A percentile compares a stretch with the other conserved stretches of the same genome.
phyloP scores from a whole-genome alignment of 495 filamentous ascomycete species.

The Penicillium riverlandense region DNA sequence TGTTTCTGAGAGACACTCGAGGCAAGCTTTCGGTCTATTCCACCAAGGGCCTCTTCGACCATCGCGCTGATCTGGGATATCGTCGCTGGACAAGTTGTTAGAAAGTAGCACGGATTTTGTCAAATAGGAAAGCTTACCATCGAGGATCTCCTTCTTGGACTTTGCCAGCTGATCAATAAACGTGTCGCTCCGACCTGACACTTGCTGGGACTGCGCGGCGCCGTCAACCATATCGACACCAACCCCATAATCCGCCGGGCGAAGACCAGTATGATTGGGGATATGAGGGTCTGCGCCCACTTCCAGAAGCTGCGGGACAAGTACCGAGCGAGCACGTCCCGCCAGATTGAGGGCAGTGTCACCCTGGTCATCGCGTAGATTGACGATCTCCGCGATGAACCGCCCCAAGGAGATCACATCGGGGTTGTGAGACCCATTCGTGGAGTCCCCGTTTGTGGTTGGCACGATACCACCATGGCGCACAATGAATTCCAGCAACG shows the following conservation, averaged over 20 bases:
- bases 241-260: constrained; percentile 87
- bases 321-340: constrained; percentile 83
- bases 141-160: constrained; percentile 39
- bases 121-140: constrained; percentile 20
- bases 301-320: constrained; percentile 88
- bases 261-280: constrained; percentile 77
- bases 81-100: constrained; percentile 48
- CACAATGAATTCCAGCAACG: constrained; percentile 87
- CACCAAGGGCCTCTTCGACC: constrained; percentile 47
- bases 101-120: neutral
- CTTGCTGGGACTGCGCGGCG: constrained; percentile 40
- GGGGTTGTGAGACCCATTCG: constrained; percentile 20
- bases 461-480: constrained; percentile 61
- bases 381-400: constrained; percentile 95
- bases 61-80: constrained; percentile 45
- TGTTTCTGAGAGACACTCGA: constrained; percentile 74
- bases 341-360: constrained; percentile 94
- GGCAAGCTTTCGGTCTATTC: constrained; percentile 67
- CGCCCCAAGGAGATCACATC: constrained; percentile 74
- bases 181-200: constrained; percentile 33
- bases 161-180: constrained; percentile 60
- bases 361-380: constrained; percentile 81
- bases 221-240: constrained; percentile 55
- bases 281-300: constrained; percentile 87
- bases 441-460: constrained; percentile 25